phyloP scores from a whole-genome alignment of 805 yeast genomes.

The Starmerella apis region DNA sequence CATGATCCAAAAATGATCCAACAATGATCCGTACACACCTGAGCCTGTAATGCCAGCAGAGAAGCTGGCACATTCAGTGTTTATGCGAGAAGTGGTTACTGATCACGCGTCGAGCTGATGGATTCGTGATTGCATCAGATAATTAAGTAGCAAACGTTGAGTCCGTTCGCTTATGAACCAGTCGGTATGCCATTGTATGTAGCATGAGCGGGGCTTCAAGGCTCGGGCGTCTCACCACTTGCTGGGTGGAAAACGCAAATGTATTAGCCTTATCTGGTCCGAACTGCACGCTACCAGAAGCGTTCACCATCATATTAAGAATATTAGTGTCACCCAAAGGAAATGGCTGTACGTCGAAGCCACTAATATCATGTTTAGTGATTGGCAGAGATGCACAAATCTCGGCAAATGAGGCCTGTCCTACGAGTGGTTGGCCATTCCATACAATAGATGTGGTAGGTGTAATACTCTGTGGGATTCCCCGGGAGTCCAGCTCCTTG shows the following conservation, averaged over 20 bases:
- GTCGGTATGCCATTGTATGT: conserved; percentile 31
- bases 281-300: conserved; percentile 32
- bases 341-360: conserved; percentile 34
- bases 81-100: no score
- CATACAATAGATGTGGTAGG: conserved; percentile 34
- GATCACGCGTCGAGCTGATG: no score
- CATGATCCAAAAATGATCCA: no score
- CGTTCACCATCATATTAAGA: conserved; percentile 28
- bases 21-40: no score
- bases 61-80: no score
- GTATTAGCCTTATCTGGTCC: conserved; percentile 28
- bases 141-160: conserved; percentile 21
- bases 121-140: no score
- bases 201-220: conserved; percentile 18
- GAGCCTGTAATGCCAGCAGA: no score
- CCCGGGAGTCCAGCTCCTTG: conserved; percentile 29
- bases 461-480: conserved; percentile 25
- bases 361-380: conserved; percentile 31
- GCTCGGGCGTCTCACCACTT: conserved; percentile 26
- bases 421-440: conserved; percentile 37
- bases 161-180: conserved; percentile 31
- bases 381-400: conserved; percentile 32
- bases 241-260: conserved; percentile 31
- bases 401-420: conserved; percentile 32
- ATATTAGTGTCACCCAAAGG: conserved; percentile 24